A percentile compares a stretch with the other conserved stretches of the same genome.
phyloP scores from a whole-genome alignment of 202 grass and related monocot genomes.

The Tripidium arundinaceum region DNA sequence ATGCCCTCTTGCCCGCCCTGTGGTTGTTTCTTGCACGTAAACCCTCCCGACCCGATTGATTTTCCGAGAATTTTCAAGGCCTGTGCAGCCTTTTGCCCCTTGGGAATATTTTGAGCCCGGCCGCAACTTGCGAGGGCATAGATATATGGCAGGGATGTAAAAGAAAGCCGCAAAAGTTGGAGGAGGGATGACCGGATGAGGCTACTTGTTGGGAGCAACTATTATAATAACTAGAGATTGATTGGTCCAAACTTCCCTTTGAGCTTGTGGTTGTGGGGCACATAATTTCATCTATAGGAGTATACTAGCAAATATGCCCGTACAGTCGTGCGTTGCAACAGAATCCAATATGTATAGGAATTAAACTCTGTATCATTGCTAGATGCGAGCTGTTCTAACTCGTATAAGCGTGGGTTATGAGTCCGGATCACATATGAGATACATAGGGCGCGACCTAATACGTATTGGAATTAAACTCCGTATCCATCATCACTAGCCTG shows the following conservation, averaged over 20 bases:
- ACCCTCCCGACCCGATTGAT: neutral
- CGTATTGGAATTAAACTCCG: no score
- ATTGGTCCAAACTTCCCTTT: neutral
- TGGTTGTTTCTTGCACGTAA: constrained; percentile 35
- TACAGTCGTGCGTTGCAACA: no score
- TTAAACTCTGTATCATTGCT: no score
- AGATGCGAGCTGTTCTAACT: no score
- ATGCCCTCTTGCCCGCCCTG: neutral
- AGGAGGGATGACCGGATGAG: neutral
- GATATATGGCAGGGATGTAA: neutral
- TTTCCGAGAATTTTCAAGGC: neutral
- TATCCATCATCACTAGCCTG: no score
- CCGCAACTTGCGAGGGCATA: constrained; percentile 27
- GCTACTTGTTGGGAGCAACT: neutral
- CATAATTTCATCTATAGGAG: neutral
- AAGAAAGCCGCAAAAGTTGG: constrained; percentile 25
- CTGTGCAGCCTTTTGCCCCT: neutral
- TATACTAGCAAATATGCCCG: no score
- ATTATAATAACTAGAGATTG: neutral
- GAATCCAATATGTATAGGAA: no score
- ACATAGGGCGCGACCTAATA: no score
- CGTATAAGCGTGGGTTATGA: no score
- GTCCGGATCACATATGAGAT: no score
- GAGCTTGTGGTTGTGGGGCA: neutral
- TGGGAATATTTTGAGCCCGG: constrained; percentile 31